These are phyloP conservation scores for Saxispiralis lemnorum DNA, from an alignment of 495 filamentous ascomycete species.

Conservation along the genomic window DNA sequence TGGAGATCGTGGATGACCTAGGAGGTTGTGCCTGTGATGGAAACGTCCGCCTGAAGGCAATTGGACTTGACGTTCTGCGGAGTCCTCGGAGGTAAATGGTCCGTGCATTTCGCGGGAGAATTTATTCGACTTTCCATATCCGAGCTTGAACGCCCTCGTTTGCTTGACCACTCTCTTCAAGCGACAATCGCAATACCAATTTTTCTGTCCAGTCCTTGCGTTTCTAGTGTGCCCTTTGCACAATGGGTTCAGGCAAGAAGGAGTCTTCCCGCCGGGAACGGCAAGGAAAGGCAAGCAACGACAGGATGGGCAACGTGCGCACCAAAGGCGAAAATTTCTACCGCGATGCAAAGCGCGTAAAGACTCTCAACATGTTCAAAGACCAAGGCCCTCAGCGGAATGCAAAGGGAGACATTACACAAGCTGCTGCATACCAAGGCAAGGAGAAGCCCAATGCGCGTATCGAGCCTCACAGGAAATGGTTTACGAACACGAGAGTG, in stretches of 20 bases:
- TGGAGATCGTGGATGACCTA: neutral
- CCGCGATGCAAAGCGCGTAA: constrained; percentile 69
- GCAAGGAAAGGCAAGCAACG: constrained; percentile 59
- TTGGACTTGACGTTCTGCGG: neutral
- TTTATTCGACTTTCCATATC: neutral
- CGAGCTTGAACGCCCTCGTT: neutral
- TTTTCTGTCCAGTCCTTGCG: neutral
- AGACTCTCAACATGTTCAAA: constrained; percentile 72
- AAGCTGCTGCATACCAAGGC: constrained; percentile 72
- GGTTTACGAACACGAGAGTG: constrained; percentile 58
- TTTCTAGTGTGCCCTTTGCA: constrained; percentile 7
- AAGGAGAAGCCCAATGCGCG: constrained; percentile 61
- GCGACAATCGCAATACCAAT: neutral
- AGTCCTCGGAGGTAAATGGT: neutral
- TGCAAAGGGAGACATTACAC: constrained; percentile 54
- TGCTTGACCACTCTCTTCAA: neutral
- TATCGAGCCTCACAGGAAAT: constrained; percentile 85
- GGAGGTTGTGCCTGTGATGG: no score
- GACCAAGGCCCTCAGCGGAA: constrained; percentile 63
- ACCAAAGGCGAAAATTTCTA: constrained; percentile 95
- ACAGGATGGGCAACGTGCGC: constrained; percentile 73
- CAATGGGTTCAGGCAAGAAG: constrained; percentile 94
- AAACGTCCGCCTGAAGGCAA: no score
- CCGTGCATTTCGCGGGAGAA: neutral
- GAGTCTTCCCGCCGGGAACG: constrained; percentile 63